Base-by-base conservation (phyloP, 257 asterid species). In the Cinchona pubescens region DNA sequence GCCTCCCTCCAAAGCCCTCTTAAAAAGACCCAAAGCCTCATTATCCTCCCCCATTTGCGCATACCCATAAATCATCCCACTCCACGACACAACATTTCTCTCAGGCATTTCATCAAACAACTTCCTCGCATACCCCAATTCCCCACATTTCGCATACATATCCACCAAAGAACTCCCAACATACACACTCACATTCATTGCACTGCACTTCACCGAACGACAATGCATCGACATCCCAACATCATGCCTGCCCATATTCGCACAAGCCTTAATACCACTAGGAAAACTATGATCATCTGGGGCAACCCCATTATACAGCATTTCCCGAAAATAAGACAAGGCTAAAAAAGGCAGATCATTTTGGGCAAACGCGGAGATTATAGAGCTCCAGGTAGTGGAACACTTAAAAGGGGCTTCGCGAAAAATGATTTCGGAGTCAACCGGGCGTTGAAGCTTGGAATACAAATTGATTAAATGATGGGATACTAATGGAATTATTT, bases 51-150 rank as follows among this genome's bases (percentile, higher is more conserved):
- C 97, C 81, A 81, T 70, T 72, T 89, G 93, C 14, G 93, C 86
- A 67, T 91, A 94, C 63, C 97, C 96, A 53, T 87, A 86, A 63
- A 92, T 92, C 92, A 94, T 87, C 63, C 92, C 91, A 76, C 88
- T 92, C 98, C 97, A 94, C 3, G 97, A 86, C 67, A 94, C 98
- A 70, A 90, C 93, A 83, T 92, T 94, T 75, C 83, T 86, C 3
- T 81, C 87, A 0, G 98, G 97, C 97, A 94, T 92, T 85, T 82
- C 87, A 75, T 92, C 97, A 18, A 94, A 94, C 97, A 92, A 2
- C 79, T 83, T 85, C 84, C 95, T 78, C 7, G 97, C 97, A 71
- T 82, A 79, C 0, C 43, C 76, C 43, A 92, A 69, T 27, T 75
- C 81, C 77, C 92, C 92, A 58, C 94, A 90, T 82, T 94, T 90